Base-by-base conservation (phyloP, 495 filamentous ascomycete species). In the Penicillium samsonianum region DNA sequence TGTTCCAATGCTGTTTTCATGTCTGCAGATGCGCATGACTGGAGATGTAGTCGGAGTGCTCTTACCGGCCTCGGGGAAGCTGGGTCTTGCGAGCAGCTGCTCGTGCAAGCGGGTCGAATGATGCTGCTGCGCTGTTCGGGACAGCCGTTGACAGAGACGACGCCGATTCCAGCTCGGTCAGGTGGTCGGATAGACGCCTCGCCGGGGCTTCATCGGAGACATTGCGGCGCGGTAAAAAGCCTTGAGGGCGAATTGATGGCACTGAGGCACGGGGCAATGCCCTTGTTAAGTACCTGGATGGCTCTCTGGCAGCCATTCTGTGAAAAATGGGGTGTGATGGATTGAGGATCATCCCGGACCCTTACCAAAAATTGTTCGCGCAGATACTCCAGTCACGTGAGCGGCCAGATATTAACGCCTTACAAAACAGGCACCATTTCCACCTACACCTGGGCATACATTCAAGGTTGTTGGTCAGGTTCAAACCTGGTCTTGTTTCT, bases 61-160 rank as follows among this genome's bases (percentile, higher is more conserved):
- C 23, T 50, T 80, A 90, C 88, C 88, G 84, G 82, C 84, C 87
- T 28, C 81, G 78, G 46, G 87, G 87, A 14, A 90, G 75, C 65
- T 84, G 74, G n/a, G 58, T 77, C 61, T 75, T 81, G 51, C 84
- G 77, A 41, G 65, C 67, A 60, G 74, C 77, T 37, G 77, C 77
- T 62, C 69, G 75, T 58, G 76, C 78, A 51, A 84, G 67, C 0
- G 87, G 87, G 61, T 90, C 78, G 60, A 78, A 90, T 54, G 75
- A 74, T 58, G 73, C 67, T 31, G 70, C 65, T 12, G 59, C 59
- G 14, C 67, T 63, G 10, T 63, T 64, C 10, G 65, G 53, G 8
- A 71, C 60, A 30, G 64, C 14, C 30, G 60, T 56, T 20, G 63
- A 63, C 52, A 77, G 61, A 22, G 73, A 73, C 41, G 71, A 69